phyloP scores from a whole-genome alignment of 306 rosid genomes.

The Quercus suber region DNA sequence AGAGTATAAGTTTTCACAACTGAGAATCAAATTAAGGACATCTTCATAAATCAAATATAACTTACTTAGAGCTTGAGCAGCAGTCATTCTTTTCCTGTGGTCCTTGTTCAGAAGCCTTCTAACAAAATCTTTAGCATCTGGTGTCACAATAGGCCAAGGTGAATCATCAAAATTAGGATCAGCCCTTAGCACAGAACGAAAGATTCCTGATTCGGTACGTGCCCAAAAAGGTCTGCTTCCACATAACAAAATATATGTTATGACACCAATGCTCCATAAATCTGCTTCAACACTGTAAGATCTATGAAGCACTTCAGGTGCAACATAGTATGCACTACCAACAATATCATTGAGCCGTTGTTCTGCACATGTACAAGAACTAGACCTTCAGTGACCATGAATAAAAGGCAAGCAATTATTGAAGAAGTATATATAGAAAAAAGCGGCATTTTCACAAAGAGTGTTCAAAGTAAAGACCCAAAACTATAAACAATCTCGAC shows the following conservation, averaged over 20 bases:
- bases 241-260: slow-evolving; percentile 84
- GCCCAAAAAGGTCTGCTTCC: slow-evolving; percentile 99
- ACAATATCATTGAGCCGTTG: slow-evolving; percentile 91
- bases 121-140: slow-evolving; percentile 92
- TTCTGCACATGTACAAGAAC: slow-evolving; percentile 55
- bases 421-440: slow-evolving; percentile 9
- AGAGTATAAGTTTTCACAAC: slow-evolving; percentile 5
- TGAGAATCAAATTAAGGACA: slow-evolving; percentile 11
- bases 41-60: slow-evolving; percentile 11
- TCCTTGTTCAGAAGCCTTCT: slow-evolving; percentile 93
- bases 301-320: slow-evolving; percentile 97
- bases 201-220: slow-evolving; percentile 95
- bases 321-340: slow-evolving; percentile 98
- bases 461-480: not conserved
- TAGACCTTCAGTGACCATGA: slow-evolving; percentile 27
- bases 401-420: slow-evolving; percentile 1
- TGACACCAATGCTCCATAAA: slow-evolving; percentile 95
- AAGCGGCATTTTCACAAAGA: not conserved
- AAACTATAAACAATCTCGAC: not conserved
- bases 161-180: slow-evolving; percentile 88
- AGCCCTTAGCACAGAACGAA: slow-evolving; percentile 90
- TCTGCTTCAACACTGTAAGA: slow-evolving; percentile 90
- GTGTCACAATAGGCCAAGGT: slow-evolving; percentile 93
- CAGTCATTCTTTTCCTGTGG: slow-evolving; percentile 94
- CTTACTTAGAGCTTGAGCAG: slow-evolving; percentile 90